A percentile compares a stretch with the other conserved stretches of the same genome.
These are phyloP conservation scores for Fusarium sp. DNA, from an alignment of 2,329 filamentous ascomycete genomes.

Conservation along the genomic window DNA sequence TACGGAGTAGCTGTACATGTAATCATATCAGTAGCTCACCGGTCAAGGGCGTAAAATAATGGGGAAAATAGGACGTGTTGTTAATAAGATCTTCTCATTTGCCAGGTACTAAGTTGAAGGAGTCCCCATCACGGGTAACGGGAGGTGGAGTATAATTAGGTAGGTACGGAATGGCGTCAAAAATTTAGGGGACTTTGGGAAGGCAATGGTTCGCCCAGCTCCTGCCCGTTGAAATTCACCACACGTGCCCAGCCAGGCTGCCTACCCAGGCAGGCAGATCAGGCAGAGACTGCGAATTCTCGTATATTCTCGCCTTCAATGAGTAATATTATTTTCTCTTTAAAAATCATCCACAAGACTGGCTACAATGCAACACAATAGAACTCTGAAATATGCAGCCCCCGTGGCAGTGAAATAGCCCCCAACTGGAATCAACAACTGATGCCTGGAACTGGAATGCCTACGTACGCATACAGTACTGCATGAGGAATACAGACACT, in stretches of 20 bases:
- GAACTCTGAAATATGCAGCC: slow-evolving; percentile 27
- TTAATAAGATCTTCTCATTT: slow-evolving; percentile 1
- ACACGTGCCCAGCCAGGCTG: neutral
- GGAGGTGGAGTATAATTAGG: slow-evolving; percentile 7
- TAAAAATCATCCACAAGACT: neutral
- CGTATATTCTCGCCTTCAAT: slow-evolving; percentile 4
- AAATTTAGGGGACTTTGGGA: slow-evolving; percentile 38
- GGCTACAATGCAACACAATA: slow-evolving; percentile 5
- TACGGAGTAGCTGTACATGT: neutral
- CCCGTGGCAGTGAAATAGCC: neutral
- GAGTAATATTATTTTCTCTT: slow-evolving; percentile 16
- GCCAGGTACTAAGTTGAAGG: neutral
- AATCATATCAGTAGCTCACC: slow-evolving; percentile 15
- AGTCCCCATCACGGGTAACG: slow-evolving; percentile 3
- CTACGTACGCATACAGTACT: neutral
- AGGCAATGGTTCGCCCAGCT: slow-evolving; percentile 43
- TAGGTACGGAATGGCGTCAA: slow-evolving; percentile 25
- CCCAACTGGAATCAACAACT: slow-evolving; percentile 15
- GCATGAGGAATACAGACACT: neutral
- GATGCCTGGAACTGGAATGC: slow-evolving; percentile 20
- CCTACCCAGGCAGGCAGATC: slow-evolving; percentile 39
- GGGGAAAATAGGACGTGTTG: slow-evolving; percentile 12
- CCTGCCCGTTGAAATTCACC: slow-evolving; percentile 2
- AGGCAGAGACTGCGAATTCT: slow-evolving; percentile 43
- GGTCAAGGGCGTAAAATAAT: slow-evolving; percentile 8